A percentile compares a stretch with the other conserved stretches of the same genome.
phyloP scores from a whole-genome alignment of 495 filamentous ascomycete species.

The Thermothielavioides terrestris region DNA sequence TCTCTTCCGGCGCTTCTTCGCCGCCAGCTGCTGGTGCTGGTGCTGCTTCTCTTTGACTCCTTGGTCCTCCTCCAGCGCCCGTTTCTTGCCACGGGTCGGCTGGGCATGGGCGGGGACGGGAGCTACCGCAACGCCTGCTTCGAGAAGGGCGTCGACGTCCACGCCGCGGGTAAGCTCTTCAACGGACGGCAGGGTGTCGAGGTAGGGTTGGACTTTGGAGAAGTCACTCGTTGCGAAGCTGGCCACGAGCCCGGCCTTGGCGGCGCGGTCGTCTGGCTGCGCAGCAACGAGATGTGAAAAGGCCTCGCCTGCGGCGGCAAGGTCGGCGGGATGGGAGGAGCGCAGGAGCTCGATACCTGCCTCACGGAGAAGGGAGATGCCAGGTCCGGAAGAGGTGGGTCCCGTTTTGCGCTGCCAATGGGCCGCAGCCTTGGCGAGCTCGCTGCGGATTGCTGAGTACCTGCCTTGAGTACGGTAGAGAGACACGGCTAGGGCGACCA shows the following conservation, averaged over 20 bases:
- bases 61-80: conserved; percentile 36
- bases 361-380: conserved; percentile 58
- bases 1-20: conserved; percentile 57
- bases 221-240: conserved; percentile 64
- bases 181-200: conserved; percentile 56
- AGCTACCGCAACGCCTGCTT: conserved; percentile 62
- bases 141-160: conserved; percentile 62
- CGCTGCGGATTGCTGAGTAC: conserved; percentile 57
- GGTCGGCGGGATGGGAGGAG: conserved; percentile 57
- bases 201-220: conserved; percentile 48
- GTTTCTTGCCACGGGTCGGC: conserved; percentile 20
- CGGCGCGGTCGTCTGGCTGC: conserved; percentile 54
- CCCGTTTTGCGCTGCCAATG: conserved; percentile 59
- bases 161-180: conserved; percentile 55
- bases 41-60: conserved; percentile 48
- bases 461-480: conserved; percentile 74
- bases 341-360: conserved; percentile 72
- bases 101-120: conserved; percentile 27
- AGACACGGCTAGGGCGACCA: conserved; percentile 73
- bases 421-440: conserved; percentile 70
- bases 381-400: conserved; percentile 33
- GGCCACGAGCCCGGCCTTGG: conserved; percentile 74
- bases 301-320: conserved; percentile 59
- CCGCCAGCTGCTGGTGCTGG: conserved; percentile 49
- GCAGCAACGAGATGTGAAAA: conserved; percentile 59